Conservation (phyloP, 2,329 filamentous ascomycete genomes). For the Fusarium beomiforme region DNA sequence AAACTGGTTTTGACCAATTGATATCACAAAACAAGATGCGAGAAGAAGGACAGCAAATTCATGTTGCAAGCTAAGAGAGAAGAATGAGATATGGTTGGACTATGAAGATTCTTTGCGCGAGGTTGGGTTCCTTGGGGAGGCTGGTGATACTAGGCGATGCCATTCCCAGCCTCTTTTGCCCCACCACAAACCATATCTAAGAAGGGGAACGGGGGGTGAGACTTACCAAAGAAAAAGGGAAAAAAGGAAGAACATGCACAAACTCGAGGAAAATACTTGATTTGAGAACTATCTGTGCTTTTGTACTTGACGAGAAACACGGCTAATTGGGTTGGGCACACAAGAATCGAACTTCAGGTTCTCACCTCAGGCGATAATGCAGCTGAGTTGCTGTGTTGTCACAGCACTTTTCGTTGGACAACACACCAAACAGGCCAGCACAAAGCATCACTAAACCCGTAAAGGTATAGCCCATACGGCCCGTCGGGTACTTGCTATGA, state of each 20-base stretch:
- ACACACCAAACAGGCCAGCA: conserved; percentile 7
- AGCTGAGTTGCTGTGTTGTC: conserved; percentile 32
- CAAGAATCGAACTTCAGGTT: conserved; percentile 18
- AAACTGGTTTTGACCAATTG: conserved; percentile 47
- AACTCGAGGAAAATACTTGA: neutral
- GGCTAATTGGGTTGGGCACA: conserved; percentile 20
- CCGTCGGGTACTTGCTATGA: conserved; percentile 32
- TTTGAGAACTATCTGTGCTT: neutral
- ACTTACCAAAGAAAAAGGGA: conserved; percentile 25
- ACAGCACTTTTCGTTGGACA: conserved; percentile 19
- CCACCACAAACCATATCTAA: conserved; percentile 32
- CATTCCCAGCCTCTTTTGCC: conserved; percentile 41
- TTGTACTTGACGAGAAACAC: neutral
- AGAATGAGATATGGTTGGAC: conserved; percentile 48
- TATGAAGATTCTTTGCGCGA: conserved; percentile 39
- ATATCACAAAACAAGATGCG: conserved; percentile 45
- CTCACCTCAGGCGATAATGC: conserved; percentile 25
- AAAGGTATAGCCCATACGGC: conserved; percentile 11
- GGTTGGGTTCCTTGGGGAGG: conserved; percentile 43
- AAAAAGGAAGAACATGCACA: neutral
- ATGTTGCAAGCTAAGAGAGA: conserved; percentile 42
- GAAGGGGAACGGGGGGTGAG: conserved; percentile 6
- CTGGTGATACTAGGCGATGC: conserved; percentile 32
- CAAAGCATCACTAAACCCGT: conserved; percentile 9
- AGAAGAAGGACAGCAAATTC: conserved; percentile 39